Evolutionary conservation across 1,284 basidiomycete species (phyloP).

Genomic region (Irpex sp.): DNA sequence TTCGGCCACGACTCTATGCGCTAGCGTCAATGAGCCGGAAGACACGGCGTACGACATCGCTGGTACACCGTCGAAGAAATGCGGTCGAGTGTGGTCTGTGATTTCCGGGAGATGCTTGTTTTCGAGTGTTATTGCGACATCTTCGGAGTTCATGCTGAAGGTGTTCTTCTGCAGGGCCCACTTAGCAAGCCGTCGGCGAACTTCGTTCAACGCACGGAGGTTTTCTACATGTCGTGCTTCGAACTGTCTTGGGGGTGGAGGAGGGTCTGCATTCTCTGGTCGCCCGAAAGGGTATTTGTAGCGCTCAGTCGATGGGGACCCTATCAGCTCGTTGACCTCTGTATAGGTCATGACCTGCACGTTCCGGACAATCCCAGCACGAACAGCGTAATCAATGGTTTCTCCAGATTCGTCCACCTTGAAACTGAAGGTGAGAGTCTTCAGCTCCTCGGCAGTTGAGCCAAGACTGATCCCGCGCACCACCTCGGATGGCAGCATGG

Average conservation of each 20-base stretch:
- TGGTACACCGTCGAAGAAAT: constrained; percentile 56
- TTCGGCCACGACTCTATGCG: constrained; percentile 69
- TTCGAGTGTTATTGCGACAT: constrained; percentile 11
- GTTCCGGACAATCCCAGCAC: constrained; percentile 72
- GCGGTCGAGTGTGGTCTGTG: constrained; percentile 20
- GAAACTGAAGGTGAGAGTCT: constrained; percentile 81
- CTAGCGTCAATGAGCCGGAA: constrained; percentile 24
- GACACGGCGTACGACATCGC: constrained; percentile 47
- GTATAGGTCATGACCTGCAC: constrained; percentile 70
- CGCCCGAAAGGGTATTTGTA: constrained; percentile 41
- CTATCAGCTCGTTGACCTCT: constrained; percentile 59
- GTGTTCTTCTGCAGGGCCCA: neutral
- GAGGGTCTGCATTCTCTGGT: neutral
- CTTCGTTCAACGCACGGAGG: constrained; percentile 6
- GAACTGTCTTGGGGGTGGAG: neutral
- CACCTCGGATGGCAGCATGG: constrained; percentile 64
- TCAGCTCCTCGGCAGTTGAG: constrained; percentile 40
- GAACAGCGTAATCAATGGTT: constrained; percentile 69
- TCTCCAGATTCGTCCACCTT: constrained; percentile 64
- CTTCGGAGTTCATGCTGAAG: neutral
- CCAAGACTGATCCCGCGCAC: constrained; percentile 60
- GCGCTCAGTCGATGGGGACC: constrained; percentile 13
- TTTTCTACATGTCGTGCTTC: neutral
- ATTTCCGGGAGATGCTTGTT: constrained; percentile 19
- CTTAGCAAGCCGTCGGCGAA: constrained; percentile 9